Base-by-base conservation (phyloP, 345 rosid species). In the Erodium maritimum region DNA sequence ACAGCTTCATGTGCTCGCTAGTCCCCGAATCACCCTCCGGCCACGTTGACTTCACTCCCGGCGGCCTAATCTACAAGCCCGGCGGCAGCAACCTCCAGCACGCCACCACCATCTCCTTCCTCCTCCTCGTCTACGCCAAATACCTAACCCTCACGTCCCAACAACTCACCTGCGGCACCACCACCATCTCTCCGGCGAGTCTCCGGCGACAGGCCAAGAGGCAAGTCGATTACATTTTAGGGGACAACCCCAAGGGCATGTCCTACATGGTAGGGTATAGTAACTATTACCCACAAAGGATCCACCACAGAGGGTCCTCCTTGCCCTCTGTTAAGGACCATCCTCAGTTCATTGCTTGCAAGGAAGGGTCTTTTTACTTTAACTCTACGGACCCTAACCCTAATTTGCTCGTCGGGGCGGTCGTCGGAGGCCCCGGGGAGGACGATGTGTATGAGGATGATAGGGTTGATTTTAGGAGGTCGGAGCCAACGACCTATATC, bases 31-130 rank as follows among this genome's bases (percentile, higher is more conserved):
- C 97, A 5, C 62, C 84, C 21, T 77, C 95, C 21, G 58, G 78
- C 19, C 96, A 87, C 79, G 77, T 87, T 1, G 86, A 78, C 13
- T 83, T 80, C 71, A 82, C 84, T 0, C 91, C 91, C 0, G 99
- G 91, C 0, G 99, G 99, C 70, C 80, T 93, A 25, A 80, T 93
- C n/a, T 82, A 87, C 91, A 93, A 75, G 75, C 94, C 99, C 14
- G 97, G 95, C 0, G 99, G 96, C 64, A 87, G 95, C 83, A 91
- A 93, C 73, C 75, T 93, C 33, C 99, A 93, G 48, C 99, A 93
- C 19, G 84, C 94, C 3, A 85, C 99, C 34, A 72, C 99, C 19
- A 89, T 85, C 51, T 82, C 99, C 0, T 93, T 93, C 69, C 88
- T 89, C 34, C 82, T 89, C 50, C 83, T 93, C 56, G 95, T 80